Conservation (phyloP, 2,329 filamentous ascomycete genomes). For the Colletotrichum spinosum region DNA sequence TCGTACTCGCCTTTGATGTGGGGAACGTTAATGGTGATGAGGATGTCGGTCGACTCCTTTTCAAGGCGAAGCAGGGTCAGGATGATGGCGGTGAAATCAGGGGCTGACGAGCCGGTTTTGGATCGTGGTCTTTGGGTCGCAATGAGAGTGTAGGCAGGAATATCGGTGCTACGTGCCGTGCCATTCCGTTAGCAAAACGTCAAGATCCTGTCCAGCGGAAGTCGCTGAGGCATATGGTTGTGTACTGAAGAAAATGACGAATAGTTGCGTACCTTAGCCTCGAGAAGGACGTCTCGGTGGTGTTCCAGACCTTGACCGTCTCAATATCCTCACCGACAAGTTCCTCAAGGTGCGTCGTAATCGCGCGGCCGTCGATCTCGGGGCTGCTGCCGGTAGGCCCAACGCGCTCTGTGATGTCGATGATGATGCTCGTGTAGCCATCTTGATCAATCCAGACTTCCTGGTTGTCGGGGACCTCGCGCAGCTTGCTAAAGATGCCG, state of each 20-base stretch:
- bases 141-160: constrained; percentile 76
- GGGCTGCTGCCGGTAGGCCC: constrained; percentile 63
- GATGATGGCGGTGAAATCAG: constrained; percentile 79
- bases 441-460: constrained; percentile 90
- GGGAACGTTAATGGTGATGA: constrained; percentile 90
- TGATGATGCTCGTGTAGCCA: constrained; percentile 87
- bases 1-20: constrained; percentile 81
- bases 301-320: constrained; percentile 74
- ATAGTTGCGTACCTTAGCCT: constrained; percentile 61
- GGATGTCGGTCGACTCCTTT: constrained; percentile 80
- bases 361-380: constrained; percentile 76
- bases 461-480: constrained; percentile 87
- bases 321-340: constrained; percentile 74
- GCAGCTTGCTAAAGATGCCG: constrained; percentile 68
- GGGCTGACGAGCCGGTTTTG: constrained; percentile 52
- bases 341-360: constrained; percentile 76
- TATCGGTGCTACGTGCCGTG: constrained; percentile 52
- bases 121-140: constrained; percentile 67
- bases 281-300: constrained; percentile 69
- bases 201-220: not conserved
- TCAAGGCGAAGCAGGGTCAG: constrained; percentile 82
- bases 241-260: not conserved
- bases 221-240: not conserved
- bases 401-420: constrained; percentile 90
- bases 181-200: constrained; percentile 29